These are phyloP conservation scores for Sparassis latifolia DNA, from an alignment of 1,284 basidiomycete species.

Conservation along the genomic window DNA sequence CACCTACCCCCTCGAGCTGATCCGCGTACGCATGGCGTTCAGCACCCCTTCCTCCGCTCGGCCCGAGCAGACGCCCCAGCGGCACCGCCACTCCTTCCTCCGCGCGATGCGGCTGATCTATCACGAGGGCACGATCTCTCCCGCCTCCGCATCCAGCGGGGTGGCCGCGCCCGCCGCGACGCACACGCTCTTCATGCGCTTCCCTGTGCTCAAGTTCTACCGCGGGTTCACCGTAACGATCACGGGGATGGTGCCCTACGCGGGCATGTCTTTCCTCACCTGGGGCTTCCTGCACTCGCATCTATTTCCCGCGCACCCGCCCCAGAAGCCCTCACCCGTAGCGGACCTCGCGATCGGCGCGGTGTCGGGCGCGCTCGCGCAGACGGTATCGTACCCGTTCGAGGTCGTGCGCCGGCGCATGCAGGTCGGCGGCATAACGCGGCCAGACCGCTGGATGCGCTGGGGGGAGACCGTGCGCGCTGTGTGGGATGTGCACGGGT, in stretches of 20 bases:
- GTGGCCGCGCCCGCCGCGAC: slow-evolving; percentile 7
- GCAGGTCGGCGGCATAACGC: slow-evolving; percentile 89
- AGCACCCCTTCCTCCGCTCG: slow-evolving; percentile 50
- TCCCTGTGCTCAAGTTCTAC: slow-evolving; percentile 87
- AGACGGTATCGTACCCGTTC: slow-evolving; percentile 94
- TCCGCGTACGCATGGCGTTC: slow-evolving; percentile 94
- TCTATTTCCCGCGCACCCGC: slow-evolving; percentile 41
- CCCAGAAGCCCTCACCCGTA: slow-evolving; percentile 36
- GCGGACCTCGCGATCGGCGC: slow-evolving; percentile 81
- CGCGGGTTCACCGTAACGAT: slow-evolving; percentile 93
- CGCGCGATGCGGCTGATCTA: slow-evolving; percentile 66
- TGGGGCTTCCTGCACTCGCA: slow-evolving; percentile 81
- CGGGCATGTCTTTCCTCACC: slow-evolving; percentile 91
- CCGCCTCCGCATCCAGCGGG: slow-evolving; percentile 15
- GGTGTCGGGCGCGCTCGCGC: slow-evolving; percentile 82
- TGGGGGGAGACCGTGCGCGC: slow-evolving; percentile 72
- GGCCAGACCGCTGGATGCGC: slow-evolving; percentile 71
- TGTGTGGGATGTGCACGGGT: slow-evolving; percentile 70
- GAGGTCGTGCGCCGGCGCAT: slow-evolving; percentile 91
- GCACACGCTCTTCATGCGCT: slow-evolving; percentile 37
- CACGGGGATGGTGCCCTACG: slow-evolving; percentile 92
- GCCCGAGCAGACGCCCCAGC: slow-evolving; percentile 10
- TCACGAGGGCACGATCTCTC: slow-evolving; percentile 45
- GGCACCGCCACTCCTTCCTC: slow-evolving; percentile 50
- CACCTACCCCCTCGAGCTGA: slow-evolving; percentile 93